Evolutionary conservation across 2,329 filamentous ascomycete species (phyloP), one percentile per base, ranked within the genome.

Genomic region (Botrytis aclada): DNA sequence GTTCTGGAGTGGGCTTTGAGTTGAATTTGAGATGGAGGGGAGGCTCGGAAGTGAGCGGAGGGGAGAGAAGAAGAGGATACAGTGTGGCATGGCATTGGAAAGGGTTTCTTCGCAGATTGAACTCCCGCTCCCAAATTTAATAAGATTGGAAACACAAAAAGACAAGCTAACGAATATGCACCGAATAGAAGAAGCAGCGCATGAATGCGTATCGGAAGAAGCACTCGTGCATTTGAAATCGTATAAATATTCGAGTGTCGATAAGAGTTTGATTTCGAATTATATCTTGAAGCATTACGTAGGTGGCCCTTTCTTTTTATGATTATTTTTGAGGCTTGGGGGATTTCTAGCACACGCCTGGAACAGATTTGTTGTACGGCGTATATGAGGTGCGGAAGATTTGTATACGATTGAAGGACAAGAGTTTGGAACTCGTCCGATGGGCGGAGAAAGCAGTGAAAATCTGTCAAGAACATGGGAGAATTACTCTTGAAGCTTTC

Each of bases 171-270:
- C 72, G 12, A 64, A 14, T 4, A n/a, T 18, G 39, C 29, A 10
- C n/a, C 76, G 39, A 34, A 60, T 29, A 87, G 85, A 83, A 79
- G 81, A 84, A 82, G 89, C 90, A 70, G 87, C 85, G 73, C 88
- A 90, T 78, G 90, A 92, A 83, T 92, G 92, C 77, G 85, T 98
- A 78, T 97, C 95, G 41, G 94, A 97, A 79, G 94, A 98, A 80
- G 94, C 94, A 71, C 88, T 99, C 78, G 87, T 92, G 74, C 95
- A 98, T 82, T 90, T 99, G 79, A 96, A 94, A 84, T 91, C 92
- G 74, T 99, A 99, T 90, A 97, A 98, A 82, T 99, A 99, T 84
- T 97, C 94, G 78, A 93, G 92, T 80, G 94, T 99, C 83, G 96
- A 99, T 86, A 95, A 97, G 84, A 98, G 95, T 69, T 92, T 93